Base-by-base conservation (phyloP, 768 basidiomycete species). In the Leccinum ochraceum region DNA sequence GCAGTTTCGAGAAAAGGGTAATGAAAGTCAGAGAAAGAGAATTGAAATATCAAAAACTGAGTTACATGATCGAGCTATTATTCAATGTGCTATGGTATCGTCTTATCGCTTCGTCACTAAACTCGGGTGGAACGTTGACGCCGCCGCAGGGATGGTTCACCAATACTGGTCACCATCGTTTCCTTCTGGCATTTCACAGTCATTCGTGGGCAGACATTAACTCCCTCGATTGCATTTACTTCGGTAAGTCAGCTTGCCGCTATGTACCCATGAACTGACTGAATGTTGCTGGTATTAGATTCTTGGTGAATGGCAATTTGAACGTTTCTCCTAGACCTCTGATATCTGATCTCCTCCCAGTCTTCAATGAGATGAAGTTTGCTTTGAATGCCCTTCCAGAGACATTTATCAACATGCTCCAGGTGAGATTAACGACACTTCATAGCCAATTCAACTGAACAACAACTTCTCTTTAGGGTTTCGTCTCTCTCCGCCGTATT, bases 361-460 rank as follows among this genome's bases (percentile, higher is more conserved):
- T 96, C 20, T 95, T 96, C 75, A 81, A 82, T 55, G 92, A 95
- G 75, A 86, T 96, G 82, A 89, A 90, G 69, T 95, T 88, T 65
- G 92, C 90, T 6, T 81, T 96, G 57, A 94, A 89, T 66, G 90
- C 89, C 1, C 81, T 97, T 6, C 95, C 95, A 0, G 94, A 95
- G 72, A 94, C 92, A 0, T 87, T 95, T 69, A 93, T 97, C 73
- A 92, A 93, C 67, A 81, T 92, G 77, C 79, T 96, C 7, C 94
- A 97, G 77, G 89, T 86, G 56, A 48, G 69, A 61, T 16, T 14
- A 39, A 32, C 2, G 9, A 16, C 2, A 7, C 2, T 1, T 44
- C 26, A 49, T 14, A 17, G 13, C 6, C n/a, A 8, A 9, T n/a
- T 39, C 20, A 17, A 44, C 53, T 51, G 17, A 56, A 44, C 34